Base-by-base conservation (phyloP, 768 basidiomycete genomes). In the Dioszegia aurantiaca region DNA sequence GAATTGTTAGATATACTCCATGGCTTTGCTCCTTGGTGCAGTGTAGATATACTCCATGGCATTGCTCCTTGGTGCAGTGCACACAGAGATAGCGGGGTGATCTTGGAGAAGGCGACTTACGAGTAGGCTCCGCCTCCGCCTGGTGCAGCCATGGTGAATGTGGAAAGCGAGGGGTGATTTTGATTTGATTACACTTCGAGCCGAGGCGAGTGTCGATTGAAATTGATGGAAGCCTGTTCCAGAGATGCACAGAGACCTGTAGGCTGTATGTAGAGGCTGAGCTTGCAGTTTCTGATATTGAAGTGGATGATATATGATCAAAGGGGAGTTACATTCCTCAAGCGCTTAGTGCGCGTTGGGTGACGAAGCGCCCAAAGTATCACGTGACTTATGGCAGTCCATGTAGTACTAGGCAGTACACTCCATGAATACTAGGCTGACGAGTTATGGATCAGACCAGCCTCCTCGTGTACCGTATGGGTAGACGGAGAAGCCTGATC, bases 81-180 rank as follows among this genome's bases (percentile, higher is more conserved):
- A 57, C 45, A 27, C 21, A 27, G n/a, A n/a, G n/a, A n/a, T 42
- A 12, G 30, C 40, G 33, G 47, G 40, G 61, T 27, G 53, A 11
- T 16, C 36, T 17, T 37, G 17, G 36, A 37, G 36, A 37, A 37
- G 31, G 24, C 4, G 37, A 53, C 72, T 48, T 45, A 74, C 75
- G 73, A 74, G 70, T 76, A 76, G 11, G 71, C 73, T 57, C 77
- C 77, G 23, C 76, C 75, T 37, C 74, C 68, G 56, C 73, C 75
- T 33, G 77, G 77, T 6, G 65, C 72, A 30, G 73, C 45, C 77
- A 78, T 74, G 14, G 46, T 72, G 39, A 27, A 41, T 33, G 28
- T 6, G 45, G 36, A 28, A 43, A 51, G 49, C 40, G 59, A 28
- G 11, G 28, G 45, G 31, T n/a, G n/a, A n/a, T n/a, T n/a, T n/a